Percentiles rank a stretch among this genome's conserved stretches.
Evolutionary conservation across 2,329 filamentous ascomycete species (phyloP).

Genomic region (Neofusicoccum ribis): DNA sequence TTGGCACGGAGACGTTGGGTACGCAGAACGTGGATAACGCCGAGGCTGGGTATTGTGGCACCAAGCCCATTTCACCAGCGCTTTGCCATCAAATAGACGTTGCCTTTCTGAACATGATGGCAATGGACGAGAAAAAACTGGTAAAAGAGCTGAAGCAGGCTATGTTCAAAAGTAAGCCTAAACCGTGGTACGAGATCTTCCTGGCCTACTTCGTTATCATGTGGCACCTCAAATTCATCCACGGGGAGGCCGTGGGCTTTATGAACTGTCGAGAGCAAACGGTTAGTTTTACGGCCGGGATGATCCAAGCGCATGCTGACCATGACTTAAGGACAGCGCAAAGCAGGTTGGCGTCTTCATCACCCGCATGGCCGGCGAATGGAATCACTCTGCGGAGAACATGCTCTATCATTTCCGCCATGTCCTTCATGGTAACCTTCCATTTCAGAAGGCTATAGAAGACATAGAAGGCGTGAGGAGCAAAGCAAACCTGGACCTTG

Average conservation of each 20-base stretch:
- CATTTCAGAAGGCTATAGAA: constrained; percentile 36
- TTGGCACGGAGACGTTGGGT: not conserved
- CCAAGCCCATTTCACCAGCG: not conserved
- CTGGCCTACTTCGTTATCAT: constrained; percentile 37
- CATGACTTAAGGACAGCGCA: too few relatives aligned
- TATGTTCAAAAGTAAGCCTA: constrained; percentile 36
- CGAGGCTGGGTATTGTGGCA: constrained; percentile 1
- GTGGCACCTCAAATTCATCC: constrained; percentile 40
- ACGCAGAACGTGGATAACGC: constrained; percentile 1
- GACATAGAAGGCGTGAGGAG: not conserved
- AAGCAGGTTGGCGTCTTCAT: too few relatives aligned
- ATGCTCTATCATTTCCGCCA: constrained; percentile 36
- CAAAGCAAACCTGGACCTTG: not conserved
- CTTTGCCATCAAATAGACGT: not conserved
- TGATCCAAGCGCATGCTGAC: not conserved
- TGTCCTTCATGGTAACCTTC: constrained; percentile 32
- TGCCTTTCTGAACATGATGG: not conserved
- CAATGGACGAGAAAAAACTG: not conserved
- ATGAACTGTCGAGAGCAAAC: constrained; percentile 26
- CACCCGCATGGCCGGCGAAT: constrained; percentile 33
- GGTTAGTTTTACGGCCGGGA: not conserved
- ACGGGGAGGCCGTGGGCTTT: constrained; percentile 34
- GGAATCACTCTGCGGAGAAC: constrained; percentile 35
- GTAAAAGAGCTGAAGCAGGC: constrained; percentile 31
- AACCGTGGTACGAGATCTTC: constrained; percentile 40